A percentile compares a stretch with the other conserved stretches of the same genome.
phyloP scores from a whole-genome alignment of 768 basidiomycete species.

The Podaxis mareebaensis region DNA sequence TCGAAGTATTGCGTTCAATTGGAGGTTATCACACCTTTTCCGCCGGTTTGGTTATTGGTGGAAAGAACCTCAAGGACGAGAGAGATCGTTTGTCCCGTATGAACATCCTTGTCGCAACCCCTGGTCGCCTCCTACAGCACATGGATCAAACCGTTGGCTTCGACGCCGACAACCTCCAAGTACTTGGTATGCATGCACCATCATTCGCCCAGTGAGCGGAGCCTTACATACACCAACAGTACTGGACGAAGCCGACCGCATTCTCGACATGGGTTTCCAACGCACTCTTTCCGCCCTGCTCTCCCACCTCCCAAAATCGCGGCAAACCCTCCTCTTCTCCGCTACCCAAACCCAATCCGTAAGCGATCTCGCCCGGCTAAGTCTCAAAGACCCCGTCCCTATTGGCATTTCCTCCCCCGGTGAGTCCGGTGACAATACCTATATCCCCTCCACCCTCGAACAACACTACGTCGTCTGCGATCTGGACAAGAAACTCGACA shows the following conservation, averaged over 20 bases:
- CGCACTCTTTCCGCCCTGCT: constrained; percentile 87
- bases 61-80: constrained; percentile 94
- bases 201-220: neutral
- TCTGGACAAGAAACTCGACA: constrained; percentile 86
- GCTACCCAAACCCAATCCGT: constrained; percentile 95
- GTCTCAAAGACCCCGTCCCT: constrained; percentile 77
- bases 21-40: constrained; percentile 91
- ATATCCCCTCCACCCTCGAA: constrained; percentile 77
- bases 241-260: constrained; percentile 95
- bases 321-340: constrained; percentile 95
- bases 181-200: constrained; percentile 63
- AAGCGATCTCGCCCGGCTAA: constrained; percentile 84
- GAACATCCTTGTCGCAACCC: constrained; percentile 99
- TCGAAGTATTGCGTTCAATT: constrained; percentile 91
- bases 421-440: constrained; percentile 37
- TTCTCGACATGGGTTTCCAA: constrained; percentile 95
- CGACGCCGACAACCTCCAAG: constrained; percentile 86
- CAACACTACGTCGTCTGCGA: constrained; percentile 86
- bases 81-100: constrained; percentile 84
- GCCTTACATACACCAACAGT: constrained; percentile 45
- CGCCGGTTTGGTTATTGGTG: constrained; percentile 94
- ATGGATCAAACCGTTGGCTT: constrained; percentile 99
- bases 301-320: constrained; percentile 85
- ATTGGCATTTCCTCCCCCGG: constrained; percentile 61
- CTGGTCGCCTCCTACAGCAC: constrained; percentile 92